phyloP scores from a whole-genome alignment of 2,329 filamentous ascomycete genomes.

The Monilinia fructigena region DNA sequence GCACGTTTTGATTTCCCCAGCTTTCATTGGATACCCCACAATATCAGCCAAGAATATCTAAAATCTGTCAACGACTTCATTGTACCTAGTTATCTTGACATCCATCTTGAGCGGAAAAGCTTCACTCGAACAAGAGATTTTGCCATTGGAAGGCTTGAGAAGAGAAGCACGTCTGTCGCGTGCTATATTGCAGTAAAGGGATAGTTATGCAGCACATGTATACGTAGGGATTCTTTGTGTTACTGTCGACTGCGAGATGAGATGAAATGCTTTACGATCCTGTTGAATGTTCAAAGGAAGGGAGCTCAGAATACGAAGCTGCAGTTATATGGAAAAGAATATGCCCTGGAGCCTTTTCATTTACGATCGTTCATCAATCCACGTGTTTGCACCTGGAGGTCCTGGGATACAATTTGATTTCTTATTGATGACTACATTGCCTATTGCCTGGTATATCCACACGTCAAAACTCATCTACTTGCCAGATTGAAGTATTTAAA shows the following conservation, averaged over 20 bases:
- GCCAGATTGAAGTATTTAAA: neutral
- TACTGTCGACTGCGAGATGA: neutral
- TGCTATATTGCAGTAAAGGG: constrained; percentile 15
- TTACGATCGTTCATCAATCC: neutral
- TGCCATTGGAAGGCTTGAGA: neutral
- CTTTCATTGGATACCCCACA: constrained; percentile 14
- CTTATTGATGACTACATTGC: neutral
- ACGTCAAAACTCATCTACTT: neutral
- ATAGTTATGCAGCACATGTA: neutral
- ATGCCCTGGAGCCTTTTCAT: neutral
- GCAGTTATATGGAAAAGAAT: neutral
- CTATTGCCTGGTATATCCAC: neutral
- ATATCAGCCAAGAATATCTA: constrained; percentile 18
- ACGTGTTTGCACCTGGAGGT: constrained; percentile 4
- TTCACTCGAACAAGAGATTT: neutral
- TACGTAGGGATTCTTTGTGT: neutral
- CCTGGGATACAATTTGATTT: neutral
- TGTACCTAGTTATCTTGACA: neutral
- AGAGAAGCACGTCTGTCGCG: constrained; percentile 2
- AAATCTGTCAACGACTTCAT: neutral
- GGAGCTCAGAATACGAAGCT: neutral
- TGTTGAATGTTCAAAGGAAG: neutral
- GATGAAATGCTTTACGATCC: neutral
- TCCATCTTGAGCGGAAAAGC: neutral
- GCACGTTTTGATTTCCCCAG: constrained; percentile 19